A percentile compares a stretch with the other conserved stretches of the same genome.
These are phyloP conservation scores for Xylariaceae sp. DNA, from an alignment of 2,329 filamentous ascomycete genomes.

Conservation along the genomic window DNA sequence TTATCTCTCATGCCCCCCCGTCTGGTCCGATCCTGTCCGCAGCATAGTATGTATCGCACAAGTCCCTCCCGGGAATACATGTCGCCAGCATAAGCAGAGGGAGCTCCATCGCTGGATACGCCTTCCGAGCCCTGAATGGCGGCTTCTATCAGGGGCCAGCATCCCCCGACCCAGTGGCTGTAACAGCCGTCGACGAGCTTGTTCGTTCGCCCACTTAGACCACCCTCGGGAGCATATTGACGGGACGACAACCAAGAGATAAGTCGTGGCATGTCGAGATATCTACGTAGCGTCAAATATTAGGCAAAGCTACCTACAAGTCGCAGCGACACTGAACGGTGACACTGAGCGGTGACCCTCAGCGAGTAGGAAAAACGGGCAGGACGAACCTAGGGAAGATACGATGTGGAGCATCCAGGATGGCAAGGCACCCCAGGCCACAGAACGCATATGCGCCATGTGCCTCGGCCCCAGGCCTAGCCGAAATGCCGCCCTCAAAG, in stretches of 20 bases:
- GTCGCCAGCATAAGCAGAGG: conserved; percentile 23
- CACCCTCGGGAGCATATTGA: conserved; percentile 86
- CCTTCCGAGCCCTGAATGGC: conserved; percentile 53
- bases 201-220: conserved; percentile 90
- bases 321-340: too few species aligned
- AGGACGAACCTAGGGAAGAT: conserved; percentile 60
- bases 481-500: conserved; percentile 89
- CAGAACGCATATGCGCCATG: conserved; percentile 97
- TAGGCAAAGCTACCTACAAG: conserved; percentile 21
- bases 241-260: conserved; percentile 84
- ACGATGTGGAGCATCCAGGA: conserved; percentile 72
- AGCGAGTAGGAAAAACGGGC: conserved; percentile 26
- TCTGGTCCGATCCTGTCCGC: conserved; percentile 68
- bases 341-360: too few species aligned
- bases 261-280: conserved; percentile 70
- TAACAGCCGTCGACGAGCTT: conserved; percentile 98
- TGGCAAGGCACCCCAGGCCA: conserved; percentile 80
- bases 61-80: conserved; percentile 76
- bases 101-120: conserved; percentile 17
- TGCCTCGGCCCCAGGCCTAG: conserved; percentile 79
- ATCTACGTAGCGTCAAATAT: conserved; percentile 40
- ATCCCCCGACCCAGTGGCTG: conserved; percentile 94
- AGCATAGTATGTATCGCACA: conserved; percentile 82
- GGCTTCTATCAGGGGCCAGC: conserved; percentile 86
- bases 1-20: conserved; percentile 88